Conservation (phyloP, 768 basidiomycete genomes). For the Leccinum fibrillosum region DNA sequence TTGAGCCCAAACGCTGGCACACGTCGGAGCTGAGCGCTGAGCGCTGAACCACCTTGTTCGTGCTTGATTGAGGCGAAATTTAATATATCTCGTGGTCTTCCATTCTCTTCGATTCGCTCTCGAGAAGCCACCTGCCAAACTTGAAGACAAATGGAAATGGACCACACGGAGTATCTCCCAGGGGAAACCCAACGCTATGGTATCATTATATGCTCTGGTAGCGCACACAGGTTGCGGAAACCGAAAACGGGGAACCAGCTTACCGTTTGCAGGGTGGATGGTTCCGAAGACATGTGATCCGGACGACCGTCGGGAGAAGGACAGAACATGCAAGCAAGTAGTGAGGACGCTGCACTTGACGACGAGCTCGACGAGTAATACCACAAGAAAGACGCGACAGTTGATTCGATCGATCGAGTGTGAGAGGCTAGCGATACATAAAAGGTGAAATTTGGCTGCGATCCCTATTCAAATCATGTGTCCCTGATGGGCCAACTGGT, state of each 20-base stretch:
- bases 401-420: not conserved
- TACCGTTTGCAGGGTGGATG: not conserved
- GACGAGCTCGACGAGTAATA: not conserved
- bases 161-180: not conserved
- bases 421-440: not conserved
- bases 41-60: not conserved
- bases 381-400: not conserved
- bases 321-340: not conserved
- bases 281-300: not conserved
- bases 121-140: conserved; percentile 9
- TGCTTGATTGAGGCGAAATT: not conserved
- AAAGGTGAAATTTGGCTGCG: no score
- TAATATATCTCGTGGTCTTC: not conserved
- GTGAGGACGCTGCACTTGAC: not conserved
- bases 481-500: not conserved
- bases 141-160: conserved; percentile 6
- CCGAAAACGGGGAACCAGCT: conserved; percentile 2
- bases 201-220: not conserved
- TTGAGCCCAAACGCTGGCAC: not conserved
- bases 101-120: conserved; percentile 8
- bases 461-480: not conserved
- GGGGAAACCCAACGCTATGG: not conserved
- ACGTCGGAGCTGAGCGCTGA: not conserved
- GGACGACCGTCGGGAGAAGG: not conserved
- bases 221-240: not conserved